Conservation (phyloP, 1,284 basidiomycete species). For the Anthracocystis setariae region DNA sequence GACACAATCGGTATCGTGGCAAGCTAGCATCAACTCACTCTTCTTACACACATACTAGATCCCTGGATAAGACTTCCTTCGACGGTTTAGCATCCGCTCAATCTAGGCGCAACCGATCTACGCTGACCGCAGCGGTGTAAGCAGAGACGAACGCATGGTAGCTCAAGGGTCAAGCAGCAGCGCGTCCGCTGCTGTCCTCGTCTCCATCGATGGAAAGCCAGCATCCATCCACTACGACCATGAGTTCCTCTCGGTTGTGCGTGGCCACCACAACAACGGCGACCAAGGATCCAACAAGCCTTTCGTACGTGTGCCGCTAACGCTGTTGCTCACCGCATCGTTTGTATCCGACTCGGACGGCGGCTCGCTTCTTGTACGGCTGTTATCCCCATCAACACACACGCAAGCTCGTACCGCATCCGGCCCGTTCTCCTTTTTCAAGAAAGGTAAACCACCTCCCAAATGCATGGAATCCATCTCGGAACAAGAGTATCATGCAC, state of each 20-base stretch:
- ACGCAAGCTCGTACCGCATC: constrained; percentile 6
- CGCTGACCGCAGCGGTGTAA: not conserved
- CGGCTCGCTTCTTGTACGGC: constrained; percentile 56
- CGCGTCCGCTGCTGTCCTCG: constrained; percentile 24
- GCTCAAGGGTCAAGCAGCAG: not conserved
- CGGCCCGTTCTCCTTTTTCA: constrained; percentile 36
- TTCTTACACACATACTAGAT: no score
- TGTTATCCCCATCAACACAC: constrained; percentile 50
- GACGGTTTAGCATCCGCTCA: no score
- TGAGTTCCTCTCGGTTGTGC: constrained; percentile 52
- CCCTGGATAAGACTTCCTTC: no score
- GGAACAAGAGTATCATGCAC: constrained; percentile 18
- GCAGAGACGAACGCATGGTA: constrained; percentile 6
- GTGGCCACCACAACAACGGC: constrained; percentile 22
- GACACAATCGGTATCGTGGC: no score
- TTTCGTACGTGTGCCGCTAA: constrained; percentile 46
- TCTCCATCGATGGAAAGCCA: constrained; percentile 57
- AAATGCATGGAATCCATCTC: constrained; percentile 33
- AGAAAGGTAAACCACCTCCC: constrained; percentile 24
- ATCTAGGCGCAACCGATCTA: no score
- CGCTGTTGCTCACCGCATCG: constrained; percentile 54
- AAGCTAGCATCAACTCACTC: no score
- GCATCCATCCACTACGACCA: constrained; percentile 52
- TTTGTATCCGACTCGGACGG: constrained; percentile 62
- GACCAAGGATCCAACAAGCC: constrained; percentile 25